Evolutionary conservation across 768 basidiomycete species (phyloP).

Genomic region (Amyloporia xantha): DNA sequence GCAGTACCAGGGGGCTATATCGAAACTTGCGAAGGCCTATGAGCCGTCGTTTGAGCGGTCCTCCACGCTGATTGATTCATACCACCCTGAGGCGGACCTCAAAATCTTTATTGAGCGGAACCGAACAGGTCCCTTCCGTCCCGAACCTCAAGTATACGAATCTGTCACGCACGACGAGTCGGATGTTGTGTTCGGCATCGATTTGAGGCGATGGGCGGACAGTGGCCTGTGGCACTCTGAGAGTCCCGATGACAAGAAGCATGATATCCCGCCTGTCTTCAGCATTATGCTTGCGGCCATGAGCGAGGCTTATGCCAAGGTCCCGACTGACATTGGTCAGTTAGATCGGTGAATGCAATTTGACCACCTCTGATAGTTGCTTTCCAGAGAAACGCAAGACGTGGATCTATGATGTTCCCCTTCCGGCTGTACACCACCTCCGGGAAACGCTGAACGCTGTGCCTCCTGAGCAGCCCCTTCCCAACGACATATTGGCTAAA

Average conservation of each 20-base stretch:
- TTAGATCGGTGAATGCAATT: background rate
- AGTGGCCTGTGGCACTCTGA: constrained; percentile 53
- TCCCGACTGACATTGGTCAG: constrained; percentile 61
- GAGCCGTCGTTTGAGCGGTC: constrained; percentile 63
- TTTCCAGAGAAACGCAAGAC: constrained; percentile 71
- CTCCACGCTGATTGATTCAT: constrained; percentile 71
- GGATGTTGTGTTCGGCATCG: constrained; percentile 88
- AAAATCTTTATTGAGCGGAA: constrained; percentile 86
- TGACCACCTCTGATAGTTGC: too few relatives aligned
- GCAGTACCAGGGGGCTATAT: constrained; percentile 80
- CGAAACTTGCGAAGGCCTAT: constrained; percentile 63
- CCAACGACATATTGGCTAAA: constrained; percentile 52
- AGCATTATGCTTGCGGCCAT: constrained; percentile 59
- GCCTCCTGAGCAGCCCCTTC: constrained; percentile 43
- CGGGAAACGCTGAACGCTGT: constrained; percentile 77
- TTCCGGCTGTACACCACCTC: constrained; percentile 76
- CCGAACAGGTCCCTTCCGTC: constrained; percentile 90
- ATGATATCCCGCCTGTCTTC: constrained; percentile 68
- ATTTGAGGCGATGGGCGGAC: constrained; percentile 87
- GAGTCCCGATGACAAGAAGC: constrained; percentile 43
- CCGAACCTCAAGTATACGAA: constrained; percentile 80
- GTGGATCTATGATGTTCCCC: constrained; percentile 94
- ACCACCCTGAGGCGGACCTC: constrained; percentile 83
- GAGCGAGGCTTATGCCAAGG: constrained; percentile 51
- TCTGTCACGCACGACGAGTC: constrained; percentile 75